Percentiles rank a stretch among this genome's conserved stretches.
phyloP scores from a whole-genome alignment of 305 asterid genomes.

The Withania somnifera region DNA sequence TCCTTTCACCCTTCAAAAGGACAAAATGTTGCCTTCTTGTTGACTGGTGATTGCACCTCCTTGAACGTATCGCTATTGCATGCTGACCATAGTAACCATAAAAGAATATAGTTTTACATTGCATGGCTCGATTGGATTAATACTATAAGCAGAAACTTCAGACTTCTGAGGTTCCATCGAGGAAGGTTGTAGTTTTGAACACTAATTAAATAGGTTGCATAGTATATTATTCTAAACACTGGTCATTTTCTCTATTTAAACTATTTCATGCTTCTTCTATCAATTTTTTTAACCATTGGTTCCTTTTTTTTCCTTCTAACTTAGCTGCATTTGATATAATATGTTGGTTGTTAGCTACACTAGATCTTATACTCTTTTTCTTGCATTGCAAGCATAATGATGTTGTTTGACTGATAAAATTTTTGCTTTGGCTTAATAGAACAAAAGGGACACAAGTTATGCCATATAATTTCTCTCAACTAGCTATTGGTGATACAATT shows the following conservation, averaged over 20 bases:
- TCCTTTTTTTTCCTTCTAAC: not conserved
- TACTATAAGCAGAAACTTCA: not conserved
- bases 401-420: not conserved
- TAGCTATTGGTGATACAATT: slow-evolving; percentile 40
- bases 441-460: slow-evolving; percentile 67
- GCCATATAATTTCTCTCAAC: slow-evolving; percentile 51
- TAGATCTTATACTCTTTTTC: not conserved
- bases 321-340: not conserved
- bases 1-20: not conserved
- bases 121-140: not conserved
- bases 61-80: not conserved
- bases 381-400: not conserved
- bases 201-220: no score
- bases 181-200: no score
- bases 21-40: not conserved
- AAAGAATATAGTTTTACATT: not conserved
- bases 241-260: no score
- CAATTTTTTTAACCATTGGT: not conserved
- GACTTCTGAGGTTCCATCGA: not conserved
- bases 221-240: no score
- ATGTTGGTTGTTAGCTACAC: not conserved
- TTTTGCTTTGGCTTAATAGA: slow-evolving; percentile 6
- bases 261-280: not conserved
- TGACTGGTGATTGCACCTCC: not conserved
- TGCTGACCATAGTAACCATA: not conserved